Base-by-base conservation (phyloP, 169 alveolate genomes). In the Babesia gibsoni region DNA sequence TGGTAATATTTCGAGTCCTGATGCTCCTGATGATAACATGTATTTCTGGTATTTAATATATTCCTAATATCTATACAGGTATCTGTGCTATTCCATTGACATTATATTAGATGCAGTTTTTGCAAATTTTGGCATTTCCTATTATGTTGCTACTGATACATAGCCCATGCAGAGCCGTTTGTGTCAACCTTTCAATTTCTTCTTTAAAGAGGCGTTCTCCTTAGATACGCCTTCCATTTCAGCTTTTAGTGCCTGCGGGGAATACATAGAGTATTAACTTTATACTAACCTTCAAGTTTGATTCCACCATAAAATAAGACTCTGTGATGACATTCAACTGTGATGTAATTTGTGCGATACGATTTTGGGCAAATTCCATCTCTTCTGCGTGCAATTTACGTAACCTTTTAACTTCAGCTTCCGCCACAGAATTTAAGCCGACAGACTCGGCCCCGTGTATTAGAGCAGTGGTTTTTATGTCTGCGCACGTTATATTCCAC, bases 271-370 rank as follows among this genome's bases (percentile, higher is more conserved):
- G 56, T 0, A 10, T 3, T 1, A 12, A 8, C 4, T 14, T 4
- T 45, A 23, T 14, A 43, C 73, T 18, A 33, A 73, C 84, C 78
- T 20, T n/a, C 8, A 41, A 50, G 10, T 23, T 46, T 5, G 43
- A 22, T 23, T 66, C 67, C 6, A 81, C 48, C 33, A 67, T 14
- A 25, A 54, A 53, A 27, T 42, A 39, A 4, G 81, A 56, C 27
- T 66, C 56, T 12, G 80, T 23, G 61, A 77, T 27, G 10, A 77
- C 48, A 20, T 67, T 48, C 14, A 77, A 37, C 52, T 77, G 86
- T 23, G 57, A n/a, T 30, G 32, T 43, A 37, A 77, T 20, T 32
- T 48, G 29, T 20, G 25, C 7, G 4, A 77, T 36, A 12, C 59
- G 70, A 14, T 66, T 58, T 30, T 77, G 50, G 29, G 81, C 72